Evolutionary conservation across 1,284 basidiomycete species (phyloP), one percentile per base, ranked within the genome.

Genomic region (Sparassis latifolia): DNA sequence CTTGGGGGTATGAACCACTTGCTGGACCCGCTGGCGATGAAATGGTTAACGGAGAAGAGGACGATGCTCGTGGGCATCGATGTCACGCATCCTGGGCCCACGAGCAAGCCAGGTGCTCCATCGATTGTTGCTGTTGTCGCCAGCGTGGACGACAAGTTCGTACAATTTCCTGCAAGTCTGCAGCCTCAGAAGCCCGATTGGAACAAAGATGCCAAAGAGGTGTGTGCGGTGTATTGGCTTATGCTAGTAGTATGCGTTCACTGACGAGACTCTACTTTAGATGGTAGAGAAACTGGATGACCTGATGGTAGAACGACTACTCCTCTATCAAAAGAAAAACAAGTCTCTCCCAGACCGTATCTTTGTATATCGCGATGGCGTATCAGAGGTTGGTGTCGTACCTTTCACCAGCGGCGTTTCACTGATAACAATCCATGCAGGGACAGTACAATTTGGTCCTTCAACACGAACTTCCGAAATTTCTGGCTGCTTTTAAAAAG

Each of bases 21-120:
- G 53, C 66, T 90, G 32, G 81, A 84, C 40, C 58, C 68, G 0
- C 56, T 55, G 3, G 76, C 76, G 2, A 79, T 84, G 75, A 55
- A 54, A 29, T 89, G 87, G 87, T 64, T 89, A 40, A 78, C 63
- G 2, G 76, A 76, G 62, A 72, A 76, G 59, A 75, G 75, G 52
- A 89, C 88, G 12, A 91, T 92, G 82, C 67, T 91, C 62, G 81
- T 92, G 7, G 89, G 89, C 0, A 83, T 86, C 41, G 86, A 91
- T 58, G 88, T 92, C 2, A 88, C 85, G 1, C 87, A 91, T 63
- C 82, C 85, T 2, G 73, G 80, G 0, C 77, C 75, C 0, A 71
- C 66, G 5, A 80, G 80, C 62, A 63, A 66, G 46, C 70, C 70
- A 9, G 86, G 83, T 10, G 79, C 82, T 1, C 89, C 89, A 0